phyloP scores from a whole-genome alignment of 2,329 filamentous ascomycete species.

The Tolypocladium tropicale region DNA sequence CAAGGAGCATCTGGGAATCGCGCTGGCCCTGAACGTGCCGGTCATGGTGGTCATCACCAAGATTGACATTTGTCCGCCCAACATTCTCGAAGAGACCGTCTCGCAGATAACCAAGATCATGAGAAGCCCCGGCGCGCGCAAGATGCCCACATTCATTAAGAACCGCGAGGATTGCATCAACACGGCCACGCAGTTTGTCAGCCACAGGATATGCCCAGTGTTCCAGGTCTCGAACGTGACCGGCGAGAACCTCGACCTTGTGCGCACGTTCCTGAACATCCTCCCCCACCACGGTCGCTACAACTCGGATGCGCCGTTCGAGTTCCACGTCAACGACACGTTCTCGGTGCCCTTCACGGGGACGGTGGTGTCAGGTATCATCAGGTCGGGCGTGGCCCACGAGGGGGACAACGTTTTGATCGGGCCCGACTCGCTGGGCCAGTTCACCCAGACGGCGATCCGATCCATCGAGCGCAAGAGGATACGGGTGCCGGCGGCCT shows the following conservation, averaged over 20 bases:
- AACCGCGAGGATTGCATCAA: slow-evolving; percentile 85
- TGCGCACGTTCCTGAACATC: slow-evolving; percentile 89
- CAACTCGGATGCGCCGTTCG: slow-evolving; percentile 76
- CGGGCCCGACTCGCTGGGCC: slow-evolving; percentile 81
- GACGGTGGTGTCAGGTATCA: slow-evolving; percentile 89
- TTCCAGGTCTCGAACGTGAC: slow-evolving; percentile 99
- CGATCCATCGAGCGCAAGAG: slow-evolving; percentile 92
- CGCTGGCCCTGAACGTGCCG: slow-evolving; percentile 86
- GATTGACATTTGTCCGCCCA: slow-evolving; percentile 94
- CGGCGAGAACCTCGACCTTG: slow-evolving; percentile 78
- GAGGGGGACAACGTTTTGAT: slow-evolving; percentile 83
- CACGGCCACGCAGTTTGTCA: slow-evolving; percentile 92
- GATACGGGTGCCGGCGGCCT: slow-evolving; percentile 76
- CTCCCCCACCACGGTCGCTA: slow-evolving; percentile 91
- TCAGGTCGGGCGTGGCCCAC: slow-evolving; percentile 80
- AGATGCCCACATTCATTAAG: slow-evolving; percentile 94
- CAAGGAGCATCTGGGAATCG: slow-evolving; percentile 94
- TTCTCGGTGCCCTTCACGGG: slow-evolving; percentile 97
- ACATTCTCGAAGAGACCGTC: slow-evolving; percentile 89
- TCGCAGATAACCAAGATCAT: slow-evolving; percentile 86
- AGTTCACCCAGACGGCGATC: slow-evolving; percentile 79
- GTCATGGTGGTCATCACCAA: slow-evolving; percentile 98
- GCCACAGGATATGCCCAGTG: slow-evolving; percentile 87
- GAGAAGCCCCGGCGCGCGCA: slow-evolving; percentile 84
- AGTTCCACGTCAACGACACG: slow-evolving; percentile 93